These are phyloP conservation scores for Phialocephala sp. DNA, from an alignment of 2,329 filamentous ascomycete species.

Conservation along the genomic window DNA sequence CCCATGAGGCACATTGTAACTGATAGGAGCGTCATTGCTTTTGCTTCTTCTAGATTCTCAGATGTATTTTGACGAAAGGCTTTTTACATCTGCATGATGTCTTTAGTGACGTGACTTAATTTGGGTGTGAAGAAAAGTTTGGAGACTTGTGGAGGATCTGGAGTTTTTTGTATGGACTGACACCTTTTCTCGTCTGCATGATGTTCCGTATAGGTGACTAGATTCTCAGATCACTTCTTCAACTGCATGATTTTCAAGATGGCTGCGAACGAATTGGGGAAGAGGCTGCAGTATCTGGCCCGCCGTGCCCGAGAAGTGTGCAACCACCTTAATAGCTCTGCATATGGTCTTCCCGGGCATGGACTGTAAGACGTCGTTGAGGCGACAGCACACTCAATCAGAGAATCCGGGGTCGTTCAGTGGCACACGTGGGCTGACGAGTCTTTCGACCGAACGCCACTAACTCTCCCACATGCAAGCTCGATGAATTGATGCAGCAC, in stretches of 20 bases:
- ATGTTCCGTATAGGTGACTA: not conserved
- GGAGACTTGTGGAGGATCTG: too few relatives aligned
- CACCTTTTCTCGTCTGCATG: not conserved
- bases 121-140: not conserved
- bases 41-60: conserved; percentile 36
- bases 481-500: not conserved
- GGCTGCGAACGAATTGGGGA: not conserved
- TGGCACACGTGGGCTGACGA: conserved; percentile 21
- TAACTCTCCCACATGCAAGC: not conserved
- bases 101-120: conserved; percentile 1
- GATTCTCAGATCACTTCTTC: not conserved
- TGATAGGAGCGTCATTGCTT: conserved; percentile 39
- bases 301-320: not conserved
- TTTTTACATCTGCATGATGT: conserved; percentile 21
- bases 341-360: not conserved
- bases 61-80: conserved; percentile 34
- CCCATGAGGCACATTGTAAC: conserved; percentile 37
- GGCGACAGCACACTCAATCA: not conserved
- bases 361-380: not conserved
- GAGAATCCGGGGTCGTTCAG: conserved; percentile 10
- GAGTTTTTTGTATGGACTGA: not conserved
- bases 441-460: conserved; percentile 16
- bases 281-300: not conserved
- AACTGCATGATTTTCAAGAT: not conserved
- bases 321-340: not conserved